A percentile compares a stretch with the other conserved stretches of the same genome.
These are phyloP conservation scores for Stagonosporopsis chrysanthemi DNA, from an alignment of 2,329 filamentous ascomycete species.

Conservation along the genomic window DNA sequence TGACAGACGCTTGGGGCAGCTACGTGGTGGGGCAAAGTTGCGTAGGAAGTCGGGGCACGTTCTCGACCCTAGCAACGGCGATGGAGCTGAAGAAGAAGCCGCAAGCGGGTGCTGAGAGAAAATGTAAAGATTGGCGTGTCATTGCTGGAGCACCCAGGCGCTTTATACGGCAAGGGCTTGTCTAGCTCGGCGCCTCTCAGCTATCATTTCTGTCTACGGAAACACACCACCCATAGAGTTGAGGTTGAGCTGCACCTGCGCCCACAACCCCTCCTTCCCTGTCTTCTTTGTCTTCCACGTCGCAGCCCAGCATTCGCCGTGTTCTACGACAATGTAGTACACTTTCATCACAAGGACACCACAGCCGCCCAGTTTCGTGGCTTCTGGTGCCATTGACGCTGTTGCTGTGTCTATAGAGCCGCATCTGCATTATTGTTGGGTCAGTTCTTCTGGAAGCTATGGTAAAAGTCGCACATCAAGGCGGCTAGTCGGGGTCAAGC, in stretches of 20 bases:
- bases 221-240: slow-evolving; percentile 1
- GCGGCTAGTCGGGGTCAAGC: slow-evolving; percentile 26
- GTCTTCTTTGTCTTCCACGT: slow-evolving; percentile 17
- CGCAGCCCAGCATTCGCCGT: slow-evolving; percentile 13
- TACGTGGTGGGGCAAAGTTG: slow-evolving; percentile 31
- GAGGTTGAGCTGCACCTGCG: slow-evolving; percentile 24
- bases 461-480: slow-evolving; percentile 26
- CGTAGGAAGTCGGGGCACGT: slow-evolving; percentile 27
- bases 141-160: slow-evolving; percentile 14
- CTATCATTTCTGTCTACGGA: slow-evolving; percentile 18
- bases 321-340: slow-evolving; percentile 5
- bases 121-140: slow-evolving; percentile 19
- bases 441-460: slow-evolving; percentile 27
- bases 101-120: slow-evolving; percentile 11
- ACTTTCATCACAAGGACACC: not conserved
- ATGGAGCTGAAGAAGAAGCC: slow-evolving; percentile 17
- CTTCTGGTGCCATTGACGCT: not conserved
- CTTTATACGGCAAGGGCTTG: slow-evolving; percentile 23
- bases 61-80: slow-evolving; percentile 27
- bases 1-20: slow-evolving; percentile 17
- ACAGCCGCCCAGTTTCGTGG: not conserved
- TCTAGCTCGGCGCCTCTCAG: slow-evolving; percentile 24
- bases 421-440: slow-evolving; percentile 42
- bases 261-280: slow-evolving; percentile 22
- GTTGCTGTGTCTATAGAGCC: slow-evolving; percentile 9